phyloP scores from a whole-genome alignment of 2,329 filamentous ascomycete species.

The Bipolaris sorokiniana region DNA sequence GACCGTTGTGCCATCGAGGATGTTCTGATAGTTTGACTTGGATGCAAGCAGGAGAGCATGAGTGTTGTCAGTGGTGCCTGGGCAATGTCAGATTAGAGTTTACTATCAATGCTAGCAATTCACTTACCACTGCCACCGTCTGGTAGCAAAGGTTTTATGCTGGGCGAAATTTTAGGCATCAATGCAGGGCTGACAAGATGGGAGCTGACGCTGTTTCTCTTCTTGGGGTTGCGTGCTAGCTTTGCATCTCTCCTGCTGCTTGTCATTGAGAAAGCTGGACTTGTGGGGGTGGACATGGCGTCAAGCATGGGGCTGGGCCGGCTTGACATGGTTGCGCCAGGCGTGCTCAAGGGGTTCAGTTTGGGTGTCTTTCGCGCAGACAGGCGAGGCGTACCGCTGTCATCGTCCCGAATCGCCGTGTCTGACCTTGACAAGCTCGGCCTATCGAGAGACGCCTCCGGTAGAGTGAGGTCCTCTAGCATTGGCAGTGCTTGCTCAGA shows the following conservation, averaged over 20 bases:
- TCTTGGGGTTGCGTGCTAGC: constrained; percentile 43
- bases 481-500: constrained; percentile 35
- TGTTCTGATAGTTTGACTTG: constrained; percentile 98
- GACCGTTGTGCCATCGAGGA: constrained; percentile 88
- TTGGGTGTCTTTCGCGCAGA: constrained; percentile 73
- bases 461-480: constrained; percentile 71
- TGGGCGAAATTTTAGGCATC: constrained; percentile 88
- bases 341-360: constrained; percentile 63
- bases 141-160: constrained; percentile 88
- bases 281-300: constrained; percentile 59
- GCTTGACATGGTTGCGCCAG: constrained; percentile 39
- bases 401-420: constrained; percentile 56
- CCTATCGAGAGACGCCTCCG: constrained; percentile 65
- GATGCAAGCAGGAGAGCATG: constrained; percentile 81
- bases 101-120: not conserved
- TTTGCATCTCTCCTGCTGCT: constrained; percentile 43
- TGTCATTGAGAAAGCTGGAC: constrained; percentile 39
- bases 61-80: constrained; percentile 61
- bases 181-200: constrained; percentile 85
- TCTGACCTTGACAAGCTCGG: constrained; percentile 59
- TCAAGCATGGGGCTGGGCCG: constrained; percentile 60
- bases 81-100: constrained; percentile 21
- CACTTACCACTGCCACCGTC: constrained; percentile 62
- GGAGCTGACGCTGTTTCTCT: constrained; percentile 62
- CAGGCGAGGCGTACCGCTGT: constrained; percentile 63